Evolutionary conservation across 2,329 filamentous ascomycete genomes (phyloP), one percentile per base, ranked within the genome.

Genomic region (Apiospora marii): DNA sequence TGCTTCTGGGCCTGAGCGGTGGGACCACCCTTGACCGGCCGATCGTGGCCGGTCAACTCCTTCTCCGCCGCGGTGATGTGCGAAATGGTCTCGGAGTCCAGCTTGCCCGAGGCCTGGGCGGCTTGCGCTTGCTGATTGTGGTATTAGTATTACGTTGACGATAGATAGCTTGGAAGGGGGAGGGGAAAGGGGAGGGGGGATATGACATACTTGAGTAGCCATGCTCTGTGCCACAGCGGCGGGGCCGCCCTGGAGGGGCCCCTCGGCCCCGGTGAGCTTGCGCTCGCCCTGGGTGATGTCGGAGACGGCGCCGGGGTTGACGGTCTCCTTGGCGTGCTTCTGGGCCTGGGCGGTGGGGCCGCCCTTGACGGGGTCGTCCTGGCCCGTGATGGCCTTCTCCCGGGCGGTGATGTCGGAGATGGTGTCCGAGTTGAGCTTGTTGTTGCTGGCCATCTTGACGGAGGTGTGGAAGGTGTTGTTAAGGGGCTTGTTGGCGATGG

Each of bases 1-100:
- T 85, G 83, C 53, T 79, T 80, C 75, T 85, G 83, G 0, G 83
- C 83, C 67, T 80, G 78, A 4, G 84, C 83, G 0, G 83, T 85
- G 0, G 83, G 84, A 0, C 84, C 84, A 8, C 80, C 80, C 70
- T 78, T 76, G 1, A 81, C 77, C 10, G 83, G 83, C 10, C 77
- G 71, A 5, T 79, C 77, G 72, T 79, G 74, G 19, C 83, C 80
- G 0, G 83, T 84, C 67, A 84, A 71, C 27, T 78, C 75, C 72
- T 82, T 83, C 74, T 85, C 84, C 1, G 82, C 81, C 1, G 78
- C 76, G 0, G 82, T 83, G 75, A 85, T 84, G 71, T 80, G 78
- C 7, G 81, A 82, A 73, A 85, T 82, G 73, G 82, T 82, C 34
- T 72, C 34, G 5, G 77, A 74, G 68, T 79, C 78, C 0, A 80